Base-by-base conservation (phyloP, 2,329 filamentous ascomycete species). In the Diaporthe amygdali region DNA sequence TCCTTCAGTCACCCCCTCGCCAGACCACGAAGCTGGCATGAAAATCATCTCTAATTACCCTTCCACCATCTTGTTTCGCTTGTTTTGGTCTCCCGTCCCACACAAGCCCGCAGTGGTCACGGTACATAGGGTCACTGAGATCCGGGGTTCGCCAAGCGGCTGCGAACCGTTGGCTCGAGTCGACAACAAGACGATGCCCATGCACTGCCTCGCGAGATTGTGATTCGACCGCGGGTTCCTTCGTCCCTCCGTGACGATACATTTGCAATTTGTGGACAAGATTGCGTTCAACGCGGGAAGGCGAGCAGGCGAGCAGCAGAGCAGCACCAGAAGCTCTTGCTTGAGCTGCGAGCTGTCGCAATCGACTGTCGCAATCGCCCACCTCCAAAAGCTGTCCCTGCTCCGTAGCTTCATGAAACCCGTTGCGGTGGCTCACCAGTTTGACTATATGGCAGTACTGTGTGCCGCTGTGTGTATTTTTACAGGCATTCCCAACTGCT, bases 121-220 rank as follows among this genome's bases (percentile, higher is more conserved):
- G 49, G 30, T 46, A 49, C 44, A 54, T 34, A 70, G 71, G 71
- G 68, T 70, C 68, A 70, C 68, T 70, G 68, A 70, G 46, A 66
- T 47, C 71, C 71, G 68, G 52, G 49, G 22, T 39, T 68, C 52
- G 66, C 66, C 66, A 68, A 68, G 66, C 59, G 17, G 27, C n/a
- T 20, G 27, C 37, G 54, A 41, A 59, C 51, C 51, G 51, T 41
- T 47, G 39, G 39, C 15, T 49, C n/a, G 30, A 41, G 37, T 51
- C 41, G 59, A 25, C 41, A 20, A 67, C 41, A 37, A 37, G 1
- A 7, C 59, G 37, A 34, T 20, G 41, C 12, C 25, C 52, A 68
- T 52, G 66, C 41, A n/a, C 22, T 27, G 32, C 41, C 27, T 52
- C 51, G 64, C 64, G 39, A 68, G 51, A 46, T 68, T 47, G 5